These are phyloP conservation scores for Alloteropsis angusta DNA, from an alignment of 202 grass and related monocot genomes.

Conservation along the genomic window DNA sequence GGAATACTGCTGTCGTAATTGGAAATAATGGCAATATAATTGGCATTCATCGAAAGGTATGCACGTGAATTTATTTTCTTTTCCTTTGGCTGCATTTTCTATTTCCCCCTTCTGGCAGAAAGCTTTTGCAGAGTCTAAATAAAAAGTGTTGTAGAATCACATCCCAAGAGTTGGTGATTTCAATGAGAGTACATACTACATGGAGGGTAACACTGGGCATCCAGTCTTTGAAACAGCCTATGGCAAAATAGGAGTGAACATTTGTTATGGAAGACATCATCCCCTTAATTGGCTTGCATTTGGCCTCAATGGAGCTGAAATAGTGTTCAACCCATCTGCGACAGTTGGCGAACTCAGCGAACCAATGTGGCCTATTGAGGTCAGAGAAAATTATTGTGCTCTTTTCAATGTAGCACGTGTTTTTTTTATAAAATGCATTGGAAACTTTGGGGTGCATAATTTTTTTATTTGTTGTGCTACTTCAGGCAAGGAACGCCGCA, in stretches of 20 bases:
- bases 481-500: constrained; percentile 83
- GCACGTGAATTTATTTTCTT: not conserved
- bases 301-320: constrained; percentile 93
- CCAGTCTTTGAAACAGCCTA: constrained; percentile 87
- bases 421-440: constrained; percentile 7
- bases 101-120: constrained; percentile 2
- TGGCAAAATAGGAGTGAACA: constrained; percentile 89
- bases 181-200: constrained; percentile 98
- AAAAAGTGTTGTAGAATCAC: constrained; percentile 63
- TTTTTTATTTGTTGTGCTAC: not conserved
- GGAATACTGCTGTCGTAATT: constrained; percentile 92
- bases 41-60: constrained; percentile 90
- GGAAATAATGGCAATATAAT: constrained; percentile 96
- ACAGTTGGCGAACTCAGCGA: constrained; percentile 96
- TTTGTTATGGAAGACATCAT: constrained; percentile 97
- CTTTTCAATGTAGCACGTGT: not conserved
- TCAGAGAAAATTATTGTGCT: constrained; percentile 24
- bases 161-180: constrained; percentile 96
- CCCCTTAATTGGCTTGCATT: constrained; percentile 97
- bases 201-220: constrained; percentile 98
- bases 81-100: not conserved
- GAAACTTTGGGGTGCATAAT: not conserved
- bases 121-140: constrained; percentile 22
- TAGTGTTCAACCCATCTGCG: constrained; percentile 94
- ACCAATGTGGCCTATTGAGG: constrained; percentile 99